Conservation (phyloP, 2,329 filamentous ascomycete species). For the Neofusicoccum sp. region DNA sequence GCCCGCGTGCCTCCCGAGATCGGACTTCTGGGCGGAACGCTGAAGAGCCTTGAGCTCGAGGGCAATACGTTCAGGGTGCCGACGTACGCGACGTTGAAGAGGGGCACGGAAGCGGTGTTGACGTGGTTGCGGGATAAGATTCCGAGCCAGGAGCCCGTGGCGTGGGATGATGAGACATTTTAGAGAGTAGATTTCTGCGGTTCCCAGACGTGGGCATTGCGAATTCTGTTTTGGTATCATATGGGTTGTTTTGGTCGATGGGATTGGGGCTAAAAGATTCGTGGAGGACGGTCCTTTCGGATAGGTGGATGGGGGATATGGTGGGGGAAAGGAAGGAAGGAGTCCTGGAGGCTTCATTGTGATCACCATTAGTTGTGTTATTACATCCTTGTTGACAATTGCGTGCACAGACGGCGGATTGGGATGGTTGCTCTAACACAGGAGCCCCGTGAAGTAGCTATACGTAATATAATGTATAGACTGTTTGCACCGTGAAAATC, state of each 20-base stretch:
- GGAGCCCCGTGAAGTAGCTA: not conserved
- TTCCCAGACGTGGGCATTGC: not conserved
- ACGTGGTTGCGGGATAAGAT: constrained; percentile 78
- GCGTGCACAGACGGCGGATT: not conserved
- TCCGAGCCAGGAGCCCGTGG: constrained; percentile 24
- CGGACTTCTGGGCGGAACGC: constrained; percentile 68
- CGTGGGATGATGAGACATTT: constrained; percentile 2
- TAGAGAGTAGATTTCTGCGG: not conserved
- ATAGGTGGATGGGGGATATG: not conserved
- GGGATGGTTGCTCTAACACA: not conserved
- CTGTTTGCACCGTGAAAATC: not conserved
- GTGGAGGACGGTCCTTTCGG: not conserved
- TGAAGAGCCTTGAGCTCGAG: constrained; percentile 69
- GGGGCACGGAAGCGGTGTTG: constrained; percentile 81
- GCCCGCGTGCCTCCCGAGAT: constrained; percentile 76
- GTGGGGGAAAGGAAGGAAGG: not conserved
- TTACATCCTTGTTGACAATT: not conserved
- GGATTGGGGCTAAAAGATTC: no score
- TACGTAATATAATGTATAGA: not conserved
- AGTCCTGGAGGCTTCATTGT: not conserved
- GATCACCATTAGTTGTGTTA: not conserved
- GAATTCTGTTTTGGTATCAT: not conserved
- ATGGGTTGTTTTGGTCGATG: not conserved
- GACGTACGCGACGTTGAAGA: constrained; percentile 76
- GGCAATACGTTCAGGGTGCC: constrained; percentile 89